These are phyloP conservation scores for Metschnikowia rubicola DNA, from an alignment of 805 yeast genomes.

Conservation along the genomic window DNA sequence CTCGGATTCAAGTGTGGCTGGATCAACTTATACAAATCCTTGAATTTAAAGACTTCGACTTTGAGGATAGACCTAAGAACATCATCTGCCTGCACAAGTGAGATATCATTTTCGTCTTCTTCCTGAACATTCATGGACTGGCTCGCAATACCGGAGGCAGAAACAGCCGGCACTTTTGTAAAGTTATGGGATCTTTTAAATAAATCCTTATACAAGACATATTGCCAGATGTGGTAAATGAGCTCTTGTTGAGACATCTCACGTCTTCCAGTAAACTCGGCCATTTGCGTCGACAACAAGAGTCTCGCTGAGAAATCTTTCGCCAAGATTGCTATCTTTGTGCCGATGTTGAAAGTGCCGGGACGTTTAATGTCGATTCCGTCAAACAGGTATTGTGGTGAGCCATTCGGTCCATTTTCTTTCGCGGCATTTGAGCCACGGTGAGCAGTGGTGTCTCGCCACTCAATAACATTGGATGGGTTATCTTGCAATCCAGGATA, in stretches of 20 bases:
- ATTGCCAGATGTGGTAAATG: conserved; percentile 77
- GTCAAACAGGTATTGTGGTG: conserved; percentile 52
- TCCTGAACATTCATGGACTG: conserved; percentile 18
- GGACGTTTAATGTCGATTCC: conserved; percentile 83
- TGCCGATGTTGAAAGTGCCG: conserved; percentile 56
- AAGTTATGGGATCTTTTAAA: conserved; percentile 29
- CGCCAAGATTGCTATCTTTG: conserved; percentile 69
- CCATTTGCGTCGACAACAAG: conserved; percentile 59
- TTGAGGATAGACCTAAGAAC: conserved; percentile 44
- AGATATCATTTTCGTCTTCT: conserved; percentile 31
- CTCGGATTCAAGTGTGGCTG: conserved; percentile 72
- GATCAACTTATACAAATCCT: conserved; percentile 67
- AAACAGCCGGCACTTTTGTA: conserved; percentile 38
- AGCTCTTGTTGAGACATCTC: conserved; percentile 87
- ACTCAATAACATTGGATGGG: conserved; percentile 61
- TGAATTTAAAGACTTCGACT: conserved; percentile 56
- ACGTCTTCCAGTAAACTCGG: conserved; percentile 66
- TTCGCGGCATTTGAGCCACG: conserved; percentile 16
- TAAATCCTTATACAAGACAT: conserved; percentile 64
- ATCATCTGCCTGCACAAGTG: conserved; percentile 41
- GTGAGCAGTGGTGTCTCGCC: conserved; percentile 68
- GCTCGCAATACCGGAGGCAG: conserved; percentile 21
- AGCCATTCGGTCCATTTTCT: conserved; percentile 16
- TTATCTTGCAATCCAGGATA: conserved; percentile 32
- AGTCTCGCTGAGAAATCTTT: conserved; percentile 70